Evolutionary conservation across 2,329 filamentous ascomycete species (phyloP).

Genomic region (Fusarium sororula): DNA sequence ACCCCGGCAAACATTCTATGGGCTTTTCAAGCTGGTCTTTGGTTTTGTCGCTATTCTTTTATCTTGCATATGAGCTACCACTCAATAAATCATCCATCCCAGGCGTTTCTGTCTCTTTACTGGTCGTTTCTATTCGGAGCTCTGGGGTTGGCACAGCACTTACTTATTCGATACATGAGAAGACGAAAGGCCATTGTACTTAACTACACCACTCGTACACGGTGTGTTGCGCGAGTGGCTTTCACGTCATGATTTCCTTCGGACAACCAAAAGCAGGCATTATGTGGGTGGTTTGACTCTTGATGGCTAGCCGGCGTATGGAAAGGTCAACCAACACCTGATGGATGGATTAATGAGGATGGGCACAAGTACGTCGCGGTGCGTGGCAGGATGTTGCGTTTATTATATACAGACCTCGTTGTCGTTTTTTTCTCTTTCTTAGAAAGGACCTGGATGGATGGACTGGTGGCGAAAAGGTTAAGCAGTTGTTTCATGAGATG

Average conservation of each 20-base stretch:
- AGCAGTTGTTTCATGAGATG: slow-evolving; percentile 4
- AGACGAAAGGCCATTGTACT: neutral
- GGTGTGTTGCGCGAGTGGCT: neutral
- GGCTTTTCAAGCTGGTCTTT: slow-evolving; percentile 29
- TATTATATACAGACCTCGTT: slow-evolving; percentile 18
- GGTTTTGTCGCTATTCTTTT: slow-evolving; percentile 1
- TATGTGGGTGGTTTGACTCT: slow-evolving; percentile 23
- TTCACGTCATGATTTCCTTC: slow-evolving; percentile 15
- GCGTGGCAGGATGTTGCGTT: neutral
- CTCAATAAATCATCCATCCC: slow-evolving; percentile 15
- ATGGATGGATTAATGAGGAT: slow-evolving; percentile 10
- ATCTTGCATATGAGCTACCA: slow-evolving; percentile 9
- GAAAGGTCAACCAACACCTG: slow-evolving; percentile 19
- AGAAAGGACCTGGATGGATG: neutral
- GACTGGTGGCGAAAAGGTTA: neutral
- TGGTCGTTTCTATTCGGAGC: slow-evolving; percentile 5
- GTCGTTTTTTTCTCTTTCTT: slow-evolving; percentile 5
- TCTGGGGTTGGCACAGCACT: slow-evolving; percentile 3
- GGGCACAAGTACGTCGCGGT: neutral
- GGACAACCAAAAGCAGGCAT: slow-evolving; percentile 34
- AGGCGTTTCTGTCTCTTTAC: slow-evolving; percentile 27
- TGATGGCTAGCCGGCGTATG: slow-evolving; percentile 23
- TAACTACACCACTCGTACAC: neutral
- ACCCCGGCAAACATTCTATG: slow-evolving; percentile 12
- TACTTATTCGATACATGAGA: slow-evolving; percentile 7